Evolutionary conservation across 768 basidiomycete genomes (phyloP).

Genomic region (Floccularia luteovirens): DNA sequence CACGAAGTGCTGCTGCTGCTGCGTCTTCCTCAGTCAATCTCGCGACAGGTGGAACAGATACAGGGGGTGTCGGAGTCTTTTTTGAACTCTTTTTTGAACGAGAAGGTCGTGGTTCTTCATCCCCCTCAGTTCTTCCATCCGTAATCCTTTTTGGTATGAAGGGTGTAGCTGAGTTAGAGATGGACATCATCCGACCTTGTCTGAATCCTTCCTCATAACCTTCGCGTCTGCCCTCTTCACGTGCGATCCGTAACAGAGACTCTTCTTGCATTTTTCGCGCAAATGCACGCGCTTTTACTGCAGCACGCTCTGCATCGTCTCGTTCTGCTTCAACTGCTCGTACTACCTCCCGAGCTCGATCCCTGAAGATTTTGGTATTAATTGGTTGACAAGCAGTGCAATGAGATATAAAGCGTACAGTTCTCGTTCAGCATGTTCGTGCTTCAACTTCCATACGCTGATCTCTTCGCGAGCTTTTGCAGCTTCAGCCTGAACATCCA

Average conservation of each 20-base stretch:
- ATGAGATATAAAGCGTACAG: neutral
- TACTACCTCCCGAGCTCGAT: constrained; percentile 15
- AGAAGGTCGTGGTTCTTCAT: neutral
- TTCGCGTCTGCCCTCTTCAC: constrained; percentile 43
- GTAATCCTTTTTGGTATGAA: constrained; percentile 3
- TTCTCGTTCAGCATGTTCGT: neutral
- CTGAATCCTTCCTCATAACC: constrained; percentile 40
- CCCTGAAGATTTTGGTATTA: constrained; percentile 8
- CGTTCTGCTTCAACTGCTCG: constrained; percentile 20
- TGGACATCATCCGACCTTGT: constrained; percentile 30
- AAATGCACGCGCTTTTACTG: constrained; percentile 33
- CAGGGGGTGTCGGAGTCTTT: constrained; percentile 1
- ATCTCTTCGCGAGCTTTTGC: neutral
- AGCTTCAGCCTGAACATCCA: neutral
- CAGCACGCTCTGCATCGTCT: constrained; percentile 22
- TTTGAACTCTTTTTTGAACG: neutral
- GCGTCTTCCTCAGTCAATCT: constrained; percentile 11
- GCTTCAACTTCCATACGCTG: neutral
- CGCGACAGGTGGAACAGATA: constrained; percentile 2
- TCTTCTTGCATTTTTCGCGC: constrained; percentile 52
- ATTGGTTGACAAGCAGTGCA: neutral
- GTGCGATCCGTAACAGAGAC: constrained; percentile 38
- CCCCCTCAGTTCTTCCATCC: too few relatives aligned
- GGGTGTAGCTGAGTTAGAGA: constrained; percentile 9
- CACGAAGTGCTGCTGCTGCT: constrained; percentile 8